Conservation (phyloP, 495 filamentous ascomycete species). For the Aspergillus panamensis region DNA sequence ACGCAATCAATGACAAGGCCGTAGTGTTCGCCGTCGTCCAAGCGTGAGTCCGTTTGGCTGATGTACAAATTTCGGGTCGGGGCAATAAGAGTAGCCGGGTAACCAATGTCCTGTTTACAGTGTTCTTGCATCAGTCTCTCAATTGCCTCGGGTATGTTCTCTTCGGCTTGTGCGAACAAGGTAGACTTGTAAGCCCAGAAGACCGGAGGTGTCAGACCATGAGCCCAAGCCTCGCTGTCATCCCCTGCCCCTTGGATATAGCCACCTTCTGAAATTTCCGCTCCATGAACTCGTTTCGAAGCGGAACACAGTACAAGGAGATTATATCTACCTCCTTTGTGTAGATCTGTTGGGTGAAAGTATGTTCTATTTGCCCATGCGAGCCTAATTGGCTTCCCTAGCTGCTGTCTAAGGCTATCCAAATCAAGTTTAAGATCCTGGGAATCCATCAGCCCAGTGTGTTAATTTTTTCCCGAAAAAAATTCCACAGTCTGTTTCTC, state of each 20-base stretch:
- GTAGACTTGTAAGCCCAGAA: slow-evolving; percentile 68
- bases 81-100: slow-evolving; percentile 30
- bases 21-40: slow-evolving; percentile 25
- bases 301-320: slow-evolving; percentile 77
- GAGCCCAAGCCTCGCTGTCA: slow-evolving; percentile 87
- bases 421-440: slow-evolving; percentile 52
- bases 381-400: slow-evolving; percentile 39
- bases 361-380: slow-evolving; percentile 45
- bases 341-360: slow-evolving; percentile 40
- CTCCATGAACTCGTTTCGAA: slow-evolving; percentile 62
- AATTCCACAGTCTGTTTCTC: background rate
- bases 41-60: slow-evolving; percentile 20
- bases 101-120: slow-evolving; percentile 20
- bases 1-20: slow-evolving; percentile 49
- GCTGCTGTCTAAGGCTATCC: slow-evolving; percentile 31
- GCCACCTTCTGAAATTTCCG: slow-evolving; percentile 63
- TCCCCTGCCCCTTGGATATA: slow-evolving; percentile 96
- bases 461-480: background rate
- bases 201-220: slow-evolving; percentile 65
- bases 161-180: slow-evolving; percentile 58
- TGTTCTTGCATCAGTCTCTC: slow-evolving; percentile 44
- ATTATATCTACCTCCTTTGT: slow-evolving; percentile 43
- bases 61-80: slow-evolving; percentile 44
- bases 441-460: slow-evolving; percentile 15
- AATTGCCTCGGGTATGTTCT: slow-evolving; percentile 63